phyloP scores from a whole-genome alignment of 148 eudicot species.

The Persicaria maculosa region DNA sequence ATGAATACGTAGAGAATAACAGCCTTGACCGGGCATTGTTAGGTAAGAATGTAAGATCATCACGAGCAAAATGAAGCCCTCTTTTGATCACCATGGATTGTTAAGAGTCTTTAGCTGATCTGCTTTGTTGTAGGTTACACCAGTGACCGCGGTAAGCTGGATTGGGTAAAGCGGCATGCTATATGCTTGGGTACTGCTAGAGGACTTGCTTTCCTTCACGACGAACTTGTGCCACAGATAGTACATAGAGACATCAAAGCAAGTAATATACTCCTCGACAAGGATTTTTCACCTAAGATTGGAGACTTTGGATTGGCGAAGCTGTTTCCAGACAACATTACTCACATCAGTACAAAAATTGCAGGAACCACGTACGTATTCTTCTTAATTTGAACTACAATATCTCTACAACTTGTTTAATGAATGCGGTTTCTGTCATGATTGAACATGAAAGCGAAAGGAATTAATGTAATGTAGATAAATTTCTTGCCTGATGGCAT shows the following conservation, averaged over 20 bases:
- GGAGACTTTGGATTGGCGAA: slow-evolving; percentile 99
- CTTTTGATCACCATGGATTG: neutral
- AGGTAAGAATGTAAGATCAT: slow-evolving; percentile 35
- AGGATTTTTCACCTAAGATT: slow-evolving; percentile 62
- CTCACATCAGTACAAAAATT: slow-evolving; percentile 86
- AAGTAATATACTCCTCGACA: slow-evolving; percentile 80
- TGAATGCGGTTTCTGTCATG: no score
- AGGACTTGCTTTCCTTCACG: slow-evolving; percentile 84
- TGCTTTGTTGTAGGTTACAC: slow-evolving; percentile 41
- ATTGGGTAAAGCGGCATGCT: slow-evolving; percentile 70
- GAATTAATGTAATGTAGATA: no score
- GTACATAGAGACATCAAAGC: slow-evolving; percentile 97
- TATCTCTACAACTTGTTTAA: neutral
- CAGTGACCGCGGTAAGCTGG: slow-evolving; percentile 38
- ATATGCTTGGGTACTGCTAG: slow-evolving; percentile 79
- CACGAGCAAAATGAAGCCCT: neutral
- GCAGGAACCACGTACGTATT: slow-evolving; percentile 90
- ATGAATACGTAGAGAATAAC: slow-evolving; percentile 71
- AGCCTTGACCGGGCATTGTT: slow-evolving; percentile 79
- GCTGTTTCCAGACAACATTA: slow-evolving; percentile 82
- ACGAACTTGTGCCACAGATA: slow-evolving; percentile 87
- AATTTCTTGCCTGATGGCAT: no score
- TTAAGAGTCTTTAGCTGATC: neutral
- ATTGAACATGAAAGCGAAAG: no score
- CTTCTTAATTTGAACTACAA: slow-evolving; percentile 10